These are phyloP conservation scores for Gossypium mustelinum DNA, from an alignment of 345 rosid genomes.

Conservation along the genomic window DNA sequence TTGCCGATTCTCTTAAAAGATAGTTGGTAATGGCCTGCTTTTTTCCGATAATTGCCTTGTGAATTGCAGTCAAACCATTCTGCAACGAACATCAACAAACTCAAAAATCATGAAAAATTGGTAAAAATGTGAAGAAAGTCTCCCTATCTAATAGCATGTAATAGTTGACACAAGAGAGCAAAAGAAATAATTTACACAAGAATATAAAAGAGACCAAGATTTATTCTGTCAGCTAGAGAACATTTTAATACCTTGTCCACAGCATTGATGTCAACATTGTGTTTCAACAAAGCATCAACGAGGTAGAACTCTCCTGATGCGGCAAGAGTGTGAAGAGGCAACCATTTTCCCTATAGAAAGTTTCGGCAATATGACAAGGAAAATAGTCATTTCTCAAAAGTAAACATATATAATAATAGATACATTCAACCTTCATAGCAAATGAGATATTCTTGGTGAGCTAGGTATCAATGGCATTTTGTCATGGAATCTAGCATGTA, in stretches of 20 bases:
- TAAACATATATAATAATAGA: background rate
- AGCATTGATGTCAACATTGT: slow-evolving; percentile 72
- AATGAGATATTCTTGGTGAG: background rate
- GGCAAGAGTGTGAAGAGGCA: slow-evolving; percentile 81
- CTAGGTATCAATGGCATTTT: too few relatives aligned
- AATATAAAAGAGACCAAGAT: background rate
- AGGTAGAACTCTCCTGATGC: slow-evolving; percentile 89
- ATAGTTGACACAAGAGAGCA: background rate
- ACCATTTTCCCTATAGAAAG: slow-evolving; percentile 57
- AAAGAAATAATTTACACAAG: background rate
- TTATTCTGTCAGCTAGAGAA: background rate
- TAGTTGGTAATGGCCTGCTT: slow-evolving; percentile 79
- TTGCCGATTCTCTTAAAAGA: slow-evolving; percentile 86
- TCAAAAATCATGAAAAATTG: slow-evolving; percentile 13
- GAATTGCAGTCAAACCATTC: slow-evolving; percentile 83
- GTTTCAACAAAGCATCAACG: slow-evolving; percentile 67
- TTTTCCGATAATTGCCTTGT: slow-evolving; percentile 76
- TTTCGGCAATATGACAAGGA: slow-evolving; percentile 2
- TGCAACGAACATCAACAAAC: slow-evolving; percentile 25
- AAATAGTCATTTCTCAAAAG: background rate
- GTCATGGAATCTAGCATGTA: too few relatives aligned
- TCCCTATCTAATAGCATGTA: background rate
- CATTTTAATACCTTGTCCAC: slow-evolving; percentile 51
- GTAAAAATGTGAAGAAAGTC: background rate
- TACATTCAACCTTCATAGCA: background rate